Conservation (phyloP, 306 rosid species). For the Lathyrus aphaca region DNA sequence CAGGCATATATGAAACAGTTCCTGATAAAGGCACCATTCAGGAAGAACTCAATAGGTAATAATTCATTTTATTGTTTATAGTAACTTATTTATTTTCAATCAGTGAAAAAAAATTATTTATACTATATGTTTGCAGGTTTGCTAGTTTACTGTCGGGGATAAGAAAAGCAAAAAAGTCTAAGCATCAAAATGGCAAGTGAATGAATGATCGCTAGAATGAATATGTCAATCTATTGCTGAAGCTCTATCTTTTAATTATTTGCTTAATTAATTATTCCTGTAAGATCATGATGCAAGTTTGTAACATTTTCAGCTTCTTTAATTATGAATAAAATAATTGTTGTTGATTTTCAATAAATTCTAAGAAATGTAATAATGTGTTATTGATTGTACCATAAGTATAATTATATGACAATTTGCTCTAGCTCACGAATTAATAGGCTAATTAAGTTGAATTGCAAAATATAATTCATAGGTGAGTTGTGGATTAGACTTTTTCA, state of each 20-base stretch:
- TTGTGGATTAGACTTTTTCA: neutral
- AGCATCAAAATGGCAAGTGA: neutral
- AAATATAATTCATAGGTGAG: neutral
- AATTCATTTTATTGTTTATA: too few species aligned
- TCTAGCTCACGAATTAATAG: neutral
- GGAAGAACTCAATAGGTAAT: too few species aligned
- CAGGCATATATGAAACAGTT: too few species aligned
- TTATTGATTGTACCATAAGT: neutral
- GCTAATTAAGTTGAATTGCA: neutral
- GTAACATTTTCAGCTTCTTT: neutral
- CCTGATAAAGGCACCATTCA: too few species aligned
- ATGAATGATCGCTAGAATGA: neutral
- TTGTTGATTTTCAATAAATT: neutral
- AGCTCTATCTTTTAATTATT: neutral
- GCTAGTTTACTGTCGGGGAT: slow-evolving; percentile 27
- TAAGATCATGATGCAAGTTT: neutral
- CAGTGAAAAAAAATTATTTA: too few species aligned
- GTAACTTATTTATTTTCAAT: too few species aligned
- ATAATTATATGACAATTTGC: neutral
- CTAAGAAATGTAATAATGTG: neutral
- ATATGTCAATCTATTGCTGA: neutral
- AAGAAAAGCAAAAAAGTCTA: slow-evolving; percentile 29
- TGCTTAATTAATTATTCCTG: neutral
- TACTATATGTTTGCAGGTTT: slow-evolving; percentile 40
- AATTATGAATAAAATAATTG: neutral